phyloP scores from a whole-genome alignment of 2,329 filamentous ascomycete species.

The Hypoxylon sp. region DNA sequence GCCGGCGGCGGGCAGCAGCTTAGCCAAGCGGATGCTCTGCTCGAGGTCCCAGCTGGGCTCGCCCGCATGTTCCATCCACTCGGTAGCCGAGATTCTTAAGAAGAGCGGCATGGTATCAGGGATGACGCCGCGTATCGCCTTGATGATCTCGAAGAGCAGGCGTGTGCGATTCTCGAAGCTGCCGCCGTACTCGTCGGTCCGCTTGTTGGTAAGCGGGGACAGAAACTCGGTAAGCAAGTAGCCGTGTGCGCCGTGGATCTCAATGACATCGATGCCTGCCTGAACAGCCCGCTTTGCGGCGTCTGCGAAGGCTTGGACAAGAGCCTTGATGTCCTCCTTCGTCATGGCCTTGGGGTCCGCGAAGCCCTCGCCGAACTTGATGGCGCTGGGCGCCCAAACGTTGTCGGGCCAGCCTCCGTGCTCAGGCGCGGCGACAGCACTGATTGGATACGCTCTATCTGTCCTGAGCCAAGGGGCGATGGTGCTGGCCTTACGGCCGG shows the following conservation, averaged over 20 bases:
- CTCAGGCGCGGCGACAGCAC: conserved; percentile 67
- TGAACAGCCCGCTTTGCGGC: conserved; percentile 70
- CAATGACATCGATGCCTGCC: conserved; percentile 67
- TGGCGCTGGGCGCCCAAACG: conserved; percentile 66
- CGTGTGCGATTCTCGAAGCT: conserved; percentile 76
- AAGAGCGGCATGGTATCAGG: conserved; percentile 70
- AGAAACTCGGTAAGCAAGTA: conserved; percentile 65
- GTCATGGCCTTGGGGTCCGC: conserved; percentile 67
- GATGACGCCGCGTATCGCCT: conserved; percentile 66
- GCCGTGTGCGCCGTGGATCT: conserved; percentile 65
- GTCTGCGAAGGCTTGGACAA: conserved; percentile 70
- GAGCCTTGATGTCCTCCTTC: conserved; percentile 64
- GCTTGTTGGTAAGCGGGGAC: conserved; percentile 59
- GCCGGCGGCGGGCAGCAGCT: conserved; percentile 78
- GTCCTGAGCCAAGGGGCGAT: conserved; percentile 76
- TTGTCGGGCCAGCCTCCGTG: conserved; percentile 71
- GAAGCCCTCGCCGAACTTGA: conserved; percentile 73
- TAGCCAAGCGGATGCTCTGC: conserved; percentile 76
- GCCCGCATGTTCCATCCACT: conserved; percentile 70
- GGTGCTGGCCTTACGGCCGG: conserved; percentile 77
- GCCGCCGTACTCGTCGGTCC: conserved; percentile 72
- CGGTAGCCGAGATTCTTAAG: conserved; percentile 72
- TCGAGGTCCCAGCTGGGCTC: conserved; percentile 76
- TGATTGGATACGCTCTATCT: conserved; percentile 57
- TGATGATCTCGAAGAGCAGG: conserved; percentile 69